Evolutionary conservation across 2,329 filamentous ascomycete genomes (phyloP), one percentile per base, ranked within the genome.

Genomic region (Fusarium marasasianum): DNA sequence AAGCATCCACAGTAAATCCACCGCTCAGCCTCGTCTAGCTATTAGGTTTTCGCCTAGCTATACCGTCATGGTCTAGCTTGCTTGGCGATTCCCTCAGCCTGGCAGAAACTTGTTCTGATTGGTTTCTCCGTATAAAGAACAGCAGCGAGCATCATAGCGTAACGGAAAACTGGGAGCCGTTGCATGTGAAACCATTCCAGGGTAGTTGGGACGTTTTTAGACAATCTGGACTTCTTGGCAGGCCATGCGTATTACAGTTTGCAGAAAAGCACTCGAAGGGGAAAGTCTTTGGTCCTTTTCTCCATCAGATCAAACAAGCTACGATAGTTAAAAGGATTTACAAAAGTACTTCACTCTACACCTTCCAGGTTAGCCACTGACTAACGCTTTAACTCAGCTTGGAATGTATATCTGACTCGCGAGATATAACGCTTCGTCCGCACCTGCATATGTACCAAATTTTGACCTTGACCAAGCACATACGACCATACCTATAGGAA

Each of bases 401-500:
- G 3, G 15, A 20, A 22, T 22, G 3, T 4, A 3, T 22, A 11
- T 29, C 18, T 11, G 24, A 22, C 6, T 29, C 24, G 1, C 8
- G 6, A 15, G 24, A 22, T 20, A 7, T 8, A 8, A 31, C 20
- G 11, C 6, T 17, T 12, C 4, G 4, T 47, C 7, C 0, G 4
- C 6, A 11, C 1, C 0, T 12, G 6, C 0, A 17, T 1, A 2
- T 48, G 1, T 31, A 48, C 20, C 4, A 8, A 29, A 11, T 15
- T 22, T 5, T 0, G 26, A 1, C 9, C 9, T 8, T 0, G 1
- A 6, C 1, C 8, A 26, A 37, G 4, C n/a, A 53, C 50, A 53
- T 53, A 53, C 50, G 33, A 53, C 50, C 50, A 53, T 53, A 53
- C 50, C 50, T 53, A 6, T n/a, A 20, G 33, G 33, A 53, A 37